Evolutionary conservation across 2,329 filamentous ascomycete species (phyloP).

Genomic region (Cordyceps javanica): DNA sequence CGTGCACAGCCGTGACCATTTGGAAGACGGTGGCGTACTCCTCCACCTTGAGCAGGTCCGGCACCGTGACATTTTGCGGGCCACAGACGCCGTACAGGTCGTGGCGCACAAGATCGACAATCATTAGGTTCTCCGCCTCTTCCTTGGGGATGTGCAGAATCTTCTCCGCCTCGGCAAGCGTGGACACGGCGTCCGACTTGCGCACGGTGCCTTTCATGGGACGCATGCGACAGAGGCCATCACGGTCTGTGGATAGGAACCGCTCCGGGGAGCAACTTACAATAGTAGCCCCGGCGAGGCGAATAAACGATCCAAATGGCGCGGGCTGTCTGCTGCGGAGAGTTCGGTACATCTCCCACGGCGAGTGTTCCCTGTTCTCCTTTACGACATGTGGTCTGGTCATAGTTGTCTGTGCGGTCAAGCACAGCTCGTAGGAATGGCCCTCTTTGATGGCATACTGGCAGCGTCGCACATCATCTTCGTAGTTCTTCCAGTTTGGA

Average conservation of each 20-base stretch:
- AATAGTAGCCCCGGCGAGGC: constrained; percentile 62
- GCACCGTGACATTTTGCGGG: constrained; percentile 64
- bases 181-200: constrained; percentile 60
- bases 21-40: constrained; percentile 89
- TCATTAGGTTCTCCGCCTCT: constrained; percentile 95
- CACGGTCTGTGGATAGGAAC: constrained; percentile 57
- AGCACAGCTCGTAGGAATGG: constrained; percentile 79
- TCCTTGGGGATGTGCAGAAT: constrained; percentile 81
- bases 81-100: constrained; percentile 84
- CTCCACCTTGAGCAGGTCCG: constrained; percentile 77
- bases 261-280: constrained; percentile 84
- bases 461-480: constrained; percentile 59
- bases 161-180: constrained; percentile 62
- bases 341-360: constrained; percentile 67
- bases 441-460: constrained; percentile 68
- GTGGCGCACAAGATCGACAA: constrained; percentile 92
- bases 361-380: constrained; percentile 40
- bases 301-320: constrained; percentile 78
- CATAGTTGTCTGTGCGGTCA: constrained; percentile 70
- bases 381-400: constrained; percentile 26
- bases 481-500: constrained; percentile 49
- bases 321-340: constrained; percentile 70
- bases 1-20: constrained; percentile 84
- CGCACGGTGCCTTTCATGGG: constrained; percentile 97
- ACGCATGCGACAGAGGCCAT: constrained; percentile 67